Evolutionary conservation across 2,329 filamentous ascomycete species (phyloP), one percentile per base, ranked within the genome.

Genomic region (Cylindrodendrum hubeiense): DNA sequence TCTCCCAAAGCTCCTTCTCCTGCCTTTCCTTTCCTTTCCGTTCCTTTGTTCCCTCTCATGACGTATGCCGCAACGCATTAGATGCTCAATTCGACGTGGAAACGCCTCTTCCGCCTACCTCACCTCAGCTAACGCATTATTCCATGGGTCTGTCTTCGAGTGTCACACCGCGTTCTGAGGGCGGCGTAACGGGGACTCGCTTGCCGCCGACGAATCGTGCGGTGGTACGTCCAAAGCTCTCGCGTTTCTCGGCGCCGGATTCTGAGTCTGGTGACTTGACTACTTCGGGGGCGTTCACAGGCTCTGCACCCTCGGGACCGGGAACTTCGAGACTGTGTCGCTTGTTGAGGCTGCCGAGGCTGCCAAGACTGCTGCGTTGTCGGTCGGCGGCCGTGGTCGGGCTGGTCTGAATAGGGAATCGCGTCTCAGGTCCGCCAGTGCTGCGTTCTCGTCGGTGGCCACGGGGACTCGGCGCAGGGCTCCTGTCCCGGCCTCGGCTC

Each of bases 321-420:
- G 95, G 95, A 3, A 98, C 94, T 73, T 97, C 94, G 2, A 98
- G 87, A 75, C 93, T 96, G 50, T 90, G 83, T 68, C 91, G 85
- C 79, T 89, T 90, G 63, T 84, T 75, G 53, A 81, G 76, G 58
- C 80, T 81, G 57, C 79, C 82, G 19, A 88, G 80, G 43, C 86
- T 85, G 56, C 84, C 83, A 57, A 89, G 73, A 75, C 83, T 85
- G 70, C 76, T 76, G 21, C 85, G 84, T 78, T 86, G 83, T 55
- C 84, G 81, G 74, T 85, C 88, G 61, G 77, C 83, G 66, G 81
- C 83, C 61, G 84, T 82, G 50, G 84, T 89, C 66, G 87, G 90
- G 69, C 88, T 89, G 6, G 92, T 90, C 70, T 90, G 87, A 70
- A 98, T 92, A 1, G 94, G 96, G 84, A 97, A 98, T 43, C 94